Base-by-base conservation (phyloP, 2,329 filamentous ascomycete species). In the Fusarium musae region DNA sequence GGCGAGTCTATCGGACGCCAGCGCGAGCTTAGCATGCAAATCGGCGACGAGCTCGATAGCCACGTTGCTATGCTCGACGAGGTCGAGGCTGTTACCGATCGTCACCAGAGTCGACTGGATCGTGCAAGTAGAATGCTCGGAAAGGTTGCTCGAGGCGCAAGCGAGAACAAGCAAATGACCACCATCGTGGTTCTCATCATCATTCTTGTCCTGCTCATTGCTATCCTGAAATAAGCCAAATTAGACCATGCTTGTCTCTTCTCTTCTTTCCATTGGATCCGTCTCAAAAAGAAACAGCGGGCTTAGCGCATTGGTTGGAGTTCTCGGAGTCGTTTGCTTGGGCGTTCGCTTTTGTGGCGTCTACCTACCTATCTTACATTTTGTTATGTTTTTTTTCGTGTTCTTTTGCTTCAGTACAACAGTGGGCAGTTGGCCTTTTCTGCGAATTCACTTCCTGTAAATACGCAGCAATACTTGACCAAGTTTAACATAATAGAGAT, bases 11-110 rank as follows among this genome's bases (percentile, higher is more conserved):
- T 99, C 75, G 89, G 93, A 8, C 90, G 96, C 43, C 96, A 98
- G 85, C 88, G 97, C 56, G 94, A 98, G 84, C 87, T 99, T 70
- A 95, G 93, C 80, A 97, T 98, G 85, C 94, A 96, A 84, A 98
- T 99, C 78, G 96, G 96, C 36, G 93, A 98, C 81, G 96, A 99
- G 86, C 87, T 99, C 40, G 96, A 98, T 77, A 92, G 91, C 75
- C 96, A 99, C 78, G 93, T 97, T 42, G 88, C 92, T 76, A 87
- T 99, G 86, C 86, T 99, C 36, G 96, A 98, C 80, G 96, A 97
- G 78, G 91, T 97, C 49, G 96, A 98, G 79, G 88, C 89, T 49
- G 88, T 92, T 26, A 93, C 95, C 12, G 95, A 97, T 80, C 86
- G 95, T 65, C 95, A 98, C 83, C 89, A 92, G 80, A 86, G 86